A percentile compares a stretch with the other conserved stretches of the same genome.
phyloP scores from a whole-genome alignment of 345 rosid species.

The Aquilaria malaccensis region DNA sequence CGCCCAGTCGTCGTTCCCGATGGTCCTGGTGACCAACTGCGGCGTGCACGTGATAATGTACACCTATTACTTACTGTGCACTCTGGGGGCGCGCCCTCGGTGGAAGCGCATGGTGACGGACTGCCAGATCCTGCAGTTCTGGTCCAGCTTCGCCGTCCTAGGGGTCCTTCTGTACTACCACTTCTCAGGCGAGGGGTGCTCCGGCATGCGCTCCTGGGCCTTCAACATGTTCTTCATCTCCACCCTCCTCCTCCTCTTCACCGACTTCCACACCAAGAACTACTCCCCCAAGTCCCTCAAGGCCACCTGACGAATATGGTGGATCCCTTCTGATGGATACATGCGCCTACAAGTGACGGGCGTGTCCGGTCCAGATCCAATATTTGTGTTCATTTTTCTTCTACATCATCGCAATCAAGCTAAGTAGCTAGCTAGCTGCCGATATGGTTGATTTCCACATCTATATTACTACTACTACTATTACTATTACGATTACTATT shows the following conservation, averaged over 20 bases:
- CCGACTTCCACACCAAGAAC: slow-evolving; percentile 40
- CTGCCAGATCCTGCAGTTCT: slow-evolving; percentile 56
- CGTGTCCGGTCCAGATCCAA: too few relatives aligned
- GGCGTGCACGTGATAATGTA: slow-evolving; percentile 62
- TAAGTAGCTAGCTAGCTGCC: too few relatives aligned
- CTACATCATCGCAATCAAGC: too few relatives aligned
- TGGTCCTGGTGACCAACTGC: slow-evolving; percentile 46
- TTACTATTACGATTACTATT: too few relatives aligned
- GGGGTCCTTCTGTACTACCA: slow-evolving; percentile 36
- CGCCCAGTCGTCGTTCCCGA: slow-evolving; percentile 42
- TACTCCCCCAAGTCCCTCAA: slow-evolving; percentile 17
- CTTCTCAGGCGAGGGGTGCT: slow-evolving; percentile 44
- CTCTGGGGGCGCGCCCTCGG: slow-evolving; percentile 44
- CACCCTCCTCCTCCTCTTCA: slow-evolving; percentile 44
- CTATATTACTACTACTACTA: too few relatives aligned
- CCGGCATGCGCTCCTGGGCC: slow-evolving; percentile 54
- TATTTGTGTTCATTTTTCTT: too few relatives aligned
- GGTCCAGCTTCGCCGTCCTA: slow-evolving; percentile 33
- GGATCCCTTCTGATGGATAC: slow-evolving; percentile 9
- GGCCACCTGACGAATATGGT: neutral
- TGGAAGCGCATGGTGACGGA: slow-evolving; percentile 65
- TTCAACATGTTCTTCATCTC: slow-evolving; percentile 42
- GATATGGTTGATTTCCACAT: too few relatives aligned
- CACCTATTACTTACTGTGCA: slow-evolving; percentile 37
- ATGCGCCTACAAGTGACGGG: too few relatives aligned